phyloP scores from a whole-genome alignment of 1,139 yeast genomes.

The Pichia norvegensis region DNA sequence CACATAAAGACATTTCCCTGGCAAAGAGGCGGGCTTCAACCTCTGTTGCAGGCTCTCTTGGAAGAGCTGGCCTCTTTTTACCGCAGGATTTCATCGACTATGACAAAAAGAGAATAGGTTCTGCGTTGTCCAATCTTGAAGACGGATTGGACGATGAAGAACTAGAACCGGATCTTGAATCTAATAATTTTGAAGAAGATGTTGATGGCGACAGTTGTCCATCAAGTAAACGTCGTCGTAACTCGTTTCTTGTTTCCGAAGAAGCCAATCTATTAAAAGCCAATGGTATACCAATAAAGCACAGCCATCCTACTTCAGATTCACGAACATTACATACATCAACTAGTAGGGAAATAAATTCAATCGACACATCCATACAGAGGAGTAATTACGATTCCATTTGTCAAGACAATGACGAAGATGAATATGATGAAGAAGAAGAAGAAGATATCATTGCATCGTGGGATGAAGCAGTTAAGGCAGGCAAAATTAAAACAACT shows the following conservation, averaged over 20 bases:
- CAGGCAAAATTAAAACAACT: constrained; percentile 27
- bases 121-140: constrained; percentile 14
- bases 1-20: constrained; percentile 31
- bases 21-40: constrained; percentile 42
- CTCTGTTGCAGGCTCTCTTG: constrained; percentile 44
- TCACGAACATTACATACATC: neutral
- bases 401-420: constrained; percentile 4
- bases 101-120: constrained; percentile 13
- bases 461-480: constrained; percentile 30
- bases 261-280: constrained; percentile 25
- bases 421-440: constrained; percentile 7
- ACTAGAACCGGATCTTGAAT: neutral
- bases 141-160: constrained; percentile 10
- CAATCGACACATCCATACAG: neutral
- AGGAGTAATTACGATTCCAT: neutral
- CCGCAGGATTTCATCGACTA: constrained; percentile 40
- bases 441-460: constrained; percentile 24
- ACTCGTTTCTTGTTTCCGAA: constrained; percentile 18
- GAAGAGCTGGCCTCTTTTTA: constrained; percentile 44
- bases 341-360: neutral
- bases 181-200: neutral
- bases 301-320: neutral
- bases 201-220: constrained; percentile 6
- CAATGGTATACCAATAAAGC: constrained; percentile 23
- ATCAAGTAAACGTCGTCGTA: constrained; percentile 1